Base-by-base conservation (phyloP, 495 filamentous ascomycete species). In the Penicillium egyptiacum region DNA sequence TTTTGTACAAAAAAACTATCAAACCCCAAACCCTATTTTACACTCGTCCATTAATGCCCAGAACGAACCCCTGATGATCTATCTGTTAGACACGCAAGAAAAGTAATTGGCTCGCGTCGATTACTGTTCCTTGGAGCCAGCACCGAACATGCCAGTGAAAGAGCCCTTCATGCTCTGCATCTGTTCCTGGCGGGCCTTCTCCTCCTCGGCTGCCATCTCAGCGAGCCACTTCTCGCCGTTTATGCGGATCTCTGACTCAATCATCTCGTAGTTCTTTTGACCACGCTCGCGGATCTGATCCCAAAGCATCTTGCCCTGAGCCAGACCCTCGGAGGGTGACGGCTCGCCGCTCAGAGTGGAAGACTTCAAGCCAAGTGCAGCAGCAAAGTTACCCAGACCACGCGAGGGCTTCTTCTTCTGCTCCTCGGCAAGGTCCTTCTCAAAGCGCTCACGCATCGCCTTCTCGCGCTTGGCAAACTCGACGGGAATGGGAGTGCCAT, bases 211-310 rank as follows among this genome's bases (percentile, higher is more conserved):
- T 40, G 86, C 88, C 79, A 96, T 92, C 73, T 97, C 92, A 78
- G 88, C 89, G 63, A 98, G 77, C 91, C 92, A 95, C 73, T 91
- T 90, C 76, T 91, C 89, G 39, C 90, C 94, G 69, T 98, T 93
- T 72, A 92, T 88, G 41, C 86, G 80, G 67, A 98, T 94, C 75
- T 96, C 85, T 65, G 82, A 83, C 73, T 98, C 94, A 57, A 96
- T 82, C 67, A 84, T 69, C 76, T 96, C 83, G 74, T 98, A 98
- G 69, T 90, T 86, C 75, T 87, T 86, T 74, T 91, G 89, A 23
- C 95, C 93, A 37, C 90, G 80, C 76, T 98, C 95, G 35, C 95
- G 85, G 49, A 92, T 88, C 68, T 92, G 85, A 66, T 98, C 94
- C 74, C 88, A 90, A 49, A 95, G 79, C 87, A 96, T 98, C 84